Percentiles rank a stretch among this genome's conserved stretches.
These are phyloP conservation scores for Cladophialophora psammophila DNA, from an alignment of 2,329 filamentous ascomycete species.

Conservation along the genomic window DNA sequence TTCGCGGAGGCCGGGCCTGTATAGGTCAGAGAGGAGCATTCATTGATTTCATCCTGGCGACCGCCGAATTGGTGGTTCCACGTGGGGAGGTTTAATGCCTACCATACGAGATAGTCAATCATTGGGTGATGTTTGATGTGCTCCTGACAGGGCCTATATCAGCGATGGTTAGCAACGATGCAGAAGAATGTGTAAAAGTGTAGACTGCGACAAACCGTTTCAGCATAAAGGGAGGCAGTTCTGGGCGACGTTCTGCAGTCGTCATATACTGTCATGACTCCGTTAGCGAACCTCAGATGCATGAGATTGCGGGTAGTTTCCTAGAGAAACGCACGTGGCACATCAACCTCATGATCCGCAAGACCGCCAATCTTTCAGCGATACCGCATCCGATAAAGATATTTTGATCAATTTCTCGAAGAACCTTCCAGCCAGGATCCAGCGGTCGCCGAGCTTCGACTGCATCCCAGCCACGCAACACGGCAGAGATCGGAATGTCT, in stretches of 20 bases:
- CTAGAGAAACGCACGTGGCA: not conserved
- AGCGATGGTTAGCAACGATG: not conserved
- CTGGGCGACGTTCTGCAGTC: not conserved
- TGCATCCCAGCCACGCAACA: constrained; percentile 22
- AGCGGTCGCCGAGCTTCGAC: constrained; percentile 21
- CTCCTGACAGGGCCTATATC: constrained; percentile 5
- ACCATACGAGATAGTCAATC: constrained; percentile 42
- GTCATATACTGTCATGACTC: not conserved
- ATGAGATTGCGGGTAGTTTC: not conserved
- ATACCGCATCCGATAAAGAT: constrained; percentile 17
- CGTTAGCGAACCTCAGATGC: not conserved
- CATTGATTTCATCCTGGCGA: not conserved
- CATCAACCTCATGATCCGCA: constrained; percentile 16
- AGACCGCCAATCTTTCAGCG: constrained; percentile 16
- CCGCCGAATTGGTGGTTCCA: not conserved
- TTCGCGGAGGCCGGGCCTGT: not conserved
- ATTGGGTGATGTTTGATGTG: constrained; percentile 19
- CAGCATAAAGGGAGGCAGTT: not conserved
- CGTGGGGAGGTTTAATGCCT: not conserved
- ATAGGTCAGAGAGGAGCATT: not conserved
- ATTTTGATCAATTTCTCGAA: constrained; percentile 25
- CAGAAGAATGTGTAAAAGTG: not conserved
- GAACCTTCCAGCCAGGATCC: constrained; percentile 26
- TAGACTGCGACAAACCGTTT: not conserved
- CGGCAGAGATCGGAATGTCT: constrained; percentile 26